Evolutionary conservation across 306 rosid genomes (phyloP).

Genomic region (Quercus glauca): DNA sequence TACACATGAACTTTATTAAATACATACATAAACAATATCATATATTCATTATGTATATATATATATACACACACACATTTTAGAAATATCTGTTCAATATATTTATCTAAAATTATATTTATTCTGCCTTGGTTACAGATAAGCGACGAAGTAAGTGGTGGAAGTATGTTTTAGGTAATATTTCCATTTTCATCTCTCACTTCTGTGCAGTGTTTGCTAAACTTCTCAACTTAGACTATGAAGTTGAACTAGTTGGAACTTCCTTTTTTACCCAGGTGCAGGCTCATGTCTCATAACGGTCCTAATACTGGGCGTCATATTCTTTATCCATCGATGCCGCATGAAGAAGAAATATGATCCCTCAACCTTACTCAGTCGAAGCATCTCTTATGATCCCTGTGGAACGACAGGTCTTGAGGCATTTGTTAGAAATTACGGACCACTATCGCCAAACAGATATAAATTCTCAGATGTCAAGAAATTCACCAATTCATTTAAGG

Average conservation of each 20-base stretch:
- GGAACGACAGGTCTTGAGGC: conserved; percentile 8
- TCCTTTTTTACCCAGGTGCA: conserved; percentile 26
- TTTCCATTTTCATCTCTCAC: background rate
- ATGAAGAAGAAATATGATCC: conserved; percentile 24
- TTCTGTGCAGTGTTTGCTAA: background rate
- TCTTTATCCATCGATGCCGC: conserved; percentile 13
- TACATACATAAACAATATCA: no score
- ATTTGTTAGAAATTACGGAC: no score
- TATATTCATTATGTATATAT: no score
- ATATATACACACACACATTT: no score
- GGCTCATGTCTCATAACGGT: background rate
- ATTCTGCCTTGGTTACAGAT: no score
- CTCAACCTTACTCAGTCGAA: conserved; percentile 29
- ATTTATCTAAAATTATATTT: no score
- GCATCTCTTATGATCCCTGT: conserved; percentile 34
- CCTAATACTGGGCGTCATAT: background rate
- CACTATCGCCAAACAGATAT: no score
- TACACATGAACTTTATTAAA: no score
- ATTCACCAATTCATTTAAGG: no score
- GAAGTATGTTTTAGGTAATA: background rate
- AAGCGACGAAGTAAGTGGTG: rapidly evolving
- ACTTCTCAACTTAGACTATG: background rate
- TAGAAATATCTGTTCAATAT: no score
- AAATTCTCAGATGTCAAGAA: no score
- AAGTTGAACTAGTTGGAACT: conserved; percentile 6